These are phyloP conservation scores for Talaromyces sp. DNA, from an alignment of 2,329 filamentous ascomycete species.

Conservation along the genomic window DNA sequence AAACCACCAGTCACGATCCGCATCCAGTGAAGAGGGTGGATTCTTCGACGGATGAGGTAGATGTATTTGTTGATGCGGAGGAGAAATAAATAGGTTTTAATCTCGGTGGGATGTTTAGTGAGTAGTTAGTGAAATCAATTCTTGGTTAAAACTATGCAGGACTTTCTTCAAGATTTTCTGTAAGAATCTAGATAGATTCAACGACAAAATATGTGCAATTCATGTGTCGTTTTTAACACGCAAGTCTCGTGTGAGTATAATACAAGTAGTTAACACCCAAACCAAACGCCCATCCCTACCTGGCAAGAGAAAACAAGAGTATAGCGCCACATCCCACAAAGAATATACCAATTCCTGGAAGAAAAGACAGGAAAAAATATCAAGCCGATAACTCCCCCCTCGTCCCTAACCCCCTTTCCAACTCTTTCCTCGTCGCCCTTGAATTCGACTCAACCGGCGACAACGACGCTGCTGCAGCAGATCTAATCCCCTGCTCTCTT, in stretches of 20 bases:
- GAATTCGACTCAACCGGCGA: conserved; percentile 9
- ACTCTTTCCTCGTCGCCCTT: conserved; percentile 23
- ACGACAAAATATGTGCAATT: neutral
- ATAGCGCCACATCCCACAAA: conserved; percentile 1
- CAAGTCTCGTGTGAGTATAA: neutral
- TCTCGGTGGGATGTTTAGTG: neutral
- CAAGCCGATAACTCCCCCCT: conserved; percentile 35
- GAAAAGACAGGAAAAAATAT: too few relatives aligned
- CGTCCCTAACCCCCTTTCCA: conserved; percentile 31
- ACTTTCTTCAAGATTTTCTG: neutral
- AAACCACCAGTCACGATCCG: conserved; percentile 8
- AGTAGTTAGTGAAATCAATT: too few relatives aligned
- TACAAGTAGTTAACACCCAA: neutral
- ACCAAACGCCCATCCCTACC: neutral
- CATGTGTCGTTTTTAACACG: neutral
- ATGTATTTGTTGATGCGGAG: conserved; percentile 43
- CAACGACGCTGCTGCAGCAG: neutral
- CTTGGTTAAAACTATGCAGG: neutral
- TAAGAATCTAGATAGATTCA: neutral
- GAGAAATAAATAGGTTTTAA: conserved; percentile 19
- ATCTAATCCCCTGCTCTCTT: conserved; percentile 24
- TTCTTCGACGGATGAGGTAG: conserved; percentile 35
- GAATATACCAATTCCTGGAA: too few relatives aligned
- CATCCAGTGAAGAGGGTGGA: conserved; percentile 32
- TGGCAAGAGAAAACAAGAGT: neutral